Evolutionary conservation across 768 basidiomycete genomes (phyloP), one percentile per base, ranked within the genome.

Genomic region (Hygrophorus pudorinus): DNA sequence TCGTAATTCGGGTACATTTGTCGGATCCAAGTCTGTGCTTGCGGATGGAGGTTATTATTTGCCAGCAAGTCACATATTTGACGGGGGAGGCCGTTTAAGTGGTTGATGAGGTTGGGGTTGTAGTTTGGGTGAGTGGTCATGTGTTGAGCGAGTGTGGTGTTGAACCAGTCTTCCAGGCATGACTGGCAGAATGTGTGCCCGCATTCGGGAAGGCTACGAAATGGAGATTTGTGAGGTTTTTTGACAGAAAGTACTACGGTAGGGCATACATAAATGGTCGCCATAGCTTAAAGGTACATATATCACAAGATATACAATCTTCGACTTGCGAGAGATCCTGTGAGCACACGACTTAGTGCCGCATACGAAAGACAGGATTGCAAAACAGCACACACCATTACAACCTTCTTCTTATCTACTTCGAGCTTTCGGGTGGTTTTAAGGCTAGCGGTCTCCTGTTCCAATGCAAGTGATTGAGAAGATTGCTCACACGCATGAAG

Each of bases 151-250:
- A 75, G 71, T 1, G 61, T 70, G 2, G 72, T 72, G 41, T 57
- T 56, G 36, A 74, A 71, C 72, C 72, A 74, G 51, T 78, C 74
- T 38, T 67, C 64, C 8, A 86, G 64, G 51, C 83, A 86, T 2
- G 56, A 57, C 48, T 73, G 62, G 54, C 82, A 87, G 54, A 79
- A 85, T 0, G 75, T 73, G 58, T 87, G 84, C 2, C 84, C 84
- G 44, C 84, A 87, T 30, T 68, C 70, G 5, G 73, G 59, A 14
- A 85, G 65, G 5, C 83, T 85, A 51, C 17, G 2, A 5, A 36
- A 4, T 5, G 3, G 8, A n/a, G 20, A 18, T 33, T 10, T 4
- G 18, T 29, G 41, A 17, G 39, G n/a, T 24, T 10, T 41, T 0
- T 17, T 11, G 34, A 36, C 2, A 35, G 18, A 7, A 24, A 45